phyloP scores from a whole-genome alignment of 2,329 filamentous ascomycete genomes.

The Ophiostoma novo-ulmi region DNA sequence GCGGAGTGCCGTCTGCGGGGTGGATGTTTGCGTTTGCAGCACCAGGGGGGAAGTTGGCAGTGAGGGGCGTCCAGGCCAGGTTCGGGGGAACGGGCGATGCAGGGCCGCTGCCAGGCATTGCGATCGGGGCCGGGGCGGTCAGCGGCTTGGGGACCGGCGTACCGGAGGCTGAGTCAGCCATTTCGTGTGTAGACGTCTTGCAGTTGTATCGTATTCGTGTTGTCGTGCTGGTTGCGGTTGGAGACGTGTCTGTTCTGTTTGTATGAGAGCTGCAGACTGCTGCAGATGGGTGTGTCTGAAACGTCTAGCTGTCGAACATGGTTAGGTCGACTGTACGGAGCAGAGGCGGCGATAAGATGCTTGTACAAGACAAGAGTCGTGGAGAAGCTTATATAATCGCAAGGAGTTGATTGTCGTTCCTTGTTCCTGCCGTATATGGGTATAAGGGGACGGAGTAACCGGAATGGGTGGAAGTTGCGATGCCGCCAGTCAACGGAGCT shows the following conservation, averaged over 20 bases:
- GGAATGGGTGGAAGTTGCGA: background rate
- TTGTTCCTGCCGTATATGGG: conserved; percentile 2
- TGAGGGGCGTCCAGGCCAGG: background rate
- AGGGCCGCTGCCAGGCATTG: background rate
- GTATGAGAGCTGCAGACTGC: background rate
- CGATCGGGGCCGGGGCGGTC: conserved; percentile 2
- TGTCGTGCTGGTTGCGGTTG: background rate
- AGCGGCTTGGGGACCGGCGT: conserved; percentile 19
- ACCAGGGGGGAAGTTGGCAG: background rate
- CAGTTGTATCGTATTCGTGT: background rate
- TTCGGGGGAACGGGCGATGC: conserved; percentile 2
- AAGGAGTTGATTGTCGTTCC: background rate
- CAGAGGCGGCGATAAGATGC: background rate
- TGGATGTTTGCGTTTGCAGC: background rate
- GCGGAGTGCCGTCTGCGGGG: background rate
- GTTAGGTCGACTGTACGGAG: background rate
- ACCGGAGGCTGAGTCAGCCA: conserved; percentile 21
- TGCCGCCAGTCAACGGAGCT: background rate
- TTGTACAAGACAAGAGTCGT: background rate
- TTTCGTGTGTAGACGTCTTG: background rate
- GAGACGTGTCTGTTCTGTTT: background rate
- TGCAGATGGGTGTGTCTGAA: background rate
- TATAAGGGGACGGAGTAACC: background rate
- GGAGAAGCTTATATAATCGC: background rate
- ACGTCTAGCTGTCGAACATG: background rate